Percentiles rank a stretch among this genome's conserved stretches.
phyloP scores from a whole-genome alignment of 2,329 filamentous ascomycete species.

The Xylaria arbuscula region DNA sequence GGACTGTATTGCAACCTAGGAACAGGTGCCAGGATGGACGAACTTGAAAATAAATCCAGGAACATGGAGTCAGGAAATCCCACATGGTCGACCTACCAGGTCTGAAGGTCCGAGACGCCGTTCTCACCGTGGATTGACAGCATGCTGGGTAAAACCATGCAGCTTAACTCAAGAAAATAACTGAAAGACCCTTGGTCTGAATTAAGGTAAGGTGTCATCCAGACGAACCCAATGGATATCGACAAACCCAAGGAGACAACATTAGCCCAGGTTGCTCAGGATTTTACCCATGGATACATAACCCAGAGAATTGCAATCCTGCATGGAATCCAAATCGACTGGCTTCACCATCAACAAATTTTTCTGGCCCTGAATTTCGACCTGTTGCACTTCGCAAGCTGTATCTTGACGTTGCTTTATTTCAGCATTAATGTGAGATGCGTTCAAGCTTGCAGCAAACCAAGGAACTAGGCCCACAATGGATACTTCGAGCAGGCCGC shows the following conservation, averaged over 20 bases:
- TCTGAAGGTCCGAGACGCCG: conserved; percentile 44
- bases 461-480: neutral
- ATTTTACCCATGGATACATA: conserved; percentile 19
- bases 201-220: conserved; percentile 33
- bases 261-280: conserved; percentile 22
- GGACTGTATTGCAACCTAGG: conserved; percentile 29
- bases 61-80: conserved; percentile 38
- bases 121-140: conserved; percentile 36
- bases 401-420: conserved; percentile 38
- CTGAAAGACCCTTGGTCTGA: conserved; percentile 14
- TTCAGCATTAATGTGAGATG: conserved; percentile 27
- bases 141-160: conserved; percentile 43
- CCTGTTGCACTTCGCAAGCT: conserved; percentile 9
- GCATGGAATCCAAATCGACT: conserved; percentile 38
- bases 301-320: conserved; percentile 18
- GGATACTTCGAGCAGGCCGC: conserved; percentile 26
- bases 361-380: conserved; percentile 15
- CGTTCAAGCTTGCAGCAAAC: conserved; percentile 2
- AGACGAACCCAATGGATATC: conserved; percentile 41
- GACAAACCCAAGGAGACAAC: conserved; percentile 23
- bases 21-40: conserved; percentile 35
- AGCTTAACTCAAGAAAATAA: conserved; percentile 48
- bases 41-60: conserved; percentile 36
- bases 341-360: conserved; percentile 21
- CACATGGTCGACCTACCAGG: conserved; percentile 38